Evolutionary conservation across 148 eudicot species (phyloP).

Genomic region (Nepenthes mirabilis): DNA sequence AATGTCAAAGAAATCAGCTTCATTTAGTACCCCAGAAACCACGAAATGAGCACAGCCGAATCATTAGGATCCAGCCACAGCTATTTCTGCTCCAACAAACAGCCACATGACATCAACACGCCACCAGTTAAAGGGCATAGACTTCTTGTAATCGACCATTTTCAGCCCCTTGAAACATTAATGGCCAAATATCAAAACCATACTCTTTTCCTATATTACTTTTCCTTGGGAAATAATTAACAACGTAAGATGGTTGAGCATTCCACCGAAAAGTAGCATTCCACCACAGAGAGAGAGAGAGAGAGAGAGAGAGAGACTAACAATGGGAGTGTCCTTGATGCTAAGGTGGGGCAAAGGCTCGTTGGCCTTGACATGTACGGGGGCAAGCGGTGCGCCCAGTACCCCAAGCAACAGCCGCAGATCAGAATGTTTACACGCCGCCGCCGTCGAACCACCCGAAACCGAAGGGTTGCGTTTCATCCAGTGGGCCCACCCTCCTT

Average conservation of each 20-base stretch:
- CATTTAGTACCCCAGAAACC: too few relatives aligned
- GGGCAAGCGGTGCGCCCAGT: slow-evolving; percentile 91
- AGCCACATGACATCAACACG: too few relatives aligned
- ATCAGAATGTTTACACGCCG: slow-evolving; percentile 49
- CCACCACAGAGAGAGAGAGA: slow-evolving; percentile 5
- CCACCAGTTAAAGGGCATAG: too few relatives aligned
- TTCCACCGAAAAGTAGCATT: slow-evolving; percentile 7
- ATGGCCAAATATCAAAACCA: too few relatives aligned
- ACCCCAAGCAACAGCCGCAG: slow-evolving; percentile 81
- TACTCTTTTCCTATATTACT: too few relatives aligned
- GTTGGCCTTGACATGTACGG: slow-evolving; percentile 55
- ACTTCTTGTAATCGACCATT: too few relatives aligned
- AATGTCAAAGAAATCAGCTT: too few relatives aligned
- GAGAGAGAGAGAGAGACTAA: slow-evolving; percentile 19
- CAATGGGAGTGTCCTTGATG: slow-evolving; percentile 85
- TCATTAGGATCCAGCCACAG: too few relatives aligned
- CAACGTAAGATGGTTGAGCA: not conserved
- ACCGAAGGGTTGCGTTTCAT: slow-evolving; percentile 28
- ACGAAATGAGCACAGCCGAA: too few relatives aligned
- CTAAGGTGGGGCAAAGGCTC: slow-evolving; percentile 79
- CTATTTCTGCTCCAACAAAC: too few relatives aligned
- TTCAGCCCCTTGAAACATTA: too few relatives aligned
- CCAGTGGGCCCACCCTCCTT: slow-evolving; percentile 28
- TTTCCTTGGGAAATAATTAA: too few relatives aligned
- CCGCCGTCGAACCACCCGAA: slow-evolving; percentile 17